Conservation (phyloP, 2,329 filamentous ascomycete genomes). For the Cercospora berteroae region DNA sequence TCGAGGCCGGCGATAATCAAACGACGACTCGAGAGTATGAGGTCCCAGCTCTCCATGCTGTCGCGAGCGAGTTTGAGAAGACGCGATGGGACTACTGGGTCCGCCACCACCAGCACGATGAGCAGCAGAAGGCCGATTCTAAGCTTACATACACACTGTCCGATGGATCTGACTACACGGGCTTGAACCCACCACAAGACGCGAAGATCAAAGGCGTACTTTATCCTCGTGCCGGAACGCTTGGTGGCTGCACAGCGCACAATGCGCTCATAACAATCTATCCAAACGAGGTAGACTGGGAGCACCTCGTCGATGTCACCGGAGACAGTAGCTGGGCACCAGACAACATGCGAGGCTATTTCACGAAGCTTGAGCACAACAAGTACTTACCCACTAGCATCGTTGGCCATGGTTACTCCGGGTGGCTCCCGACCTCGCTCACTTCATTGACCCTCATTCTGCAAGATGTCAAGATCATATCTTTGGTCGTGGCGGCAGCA, state of each 20-base stretch:
- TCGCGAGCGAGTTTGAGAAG: constrained; percentile 51
- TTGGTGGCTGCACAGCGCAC: constrained; percentile 61
- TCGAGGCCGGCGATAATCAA: constrained; percentile 61
- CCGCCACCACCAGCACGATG: constrained; percentile 58
- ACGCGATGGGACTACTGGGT: constrained; percentile 63
- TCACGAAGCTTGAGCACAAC: constrained; percentile 51
- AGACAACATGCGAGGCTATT: constrained; percentile 59
- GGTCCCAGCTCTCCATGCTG: constrained; percentile 55
- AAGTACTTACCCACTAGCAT: constrained; percentile 44
- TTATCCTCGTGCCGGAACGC: constrained; percentile 57
- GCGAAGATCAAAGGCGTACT: constrained; percentile 54
- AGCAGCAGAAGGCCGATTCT: constrained; percentile 54
- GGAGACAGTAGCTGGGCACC: constrained; percentile 60
- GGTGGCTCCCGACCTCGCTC: constrained; percentile 55
- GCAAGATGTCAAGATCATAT: constrained; percentile 54
- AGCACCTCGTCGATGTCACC: constrained; percentile 57
- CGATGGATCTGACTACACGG: constrained; percentile 53
- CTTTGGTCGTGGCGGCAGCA: constrained; percentile 51
- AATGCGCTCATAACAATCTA: constrained; percentile 61
- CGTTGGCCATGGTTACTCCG: constrained; percentile 55
- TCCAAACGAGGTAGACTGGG: constrained; percentile 59
- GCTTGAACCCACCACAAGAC: constrained; percentile 53
- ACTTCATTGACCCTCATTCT: constrained; percentile 54
- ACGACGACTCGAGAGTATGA: constrained; percentile 52
- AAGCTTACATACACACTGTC: constrained; percentile 59